A percentile compares a stretch with the other conserved stretches of the same genome.
Evolutionary conservation across 257 asterid genomes (phyloP).

Genomic region (Solanum clarkiae): DNA sequence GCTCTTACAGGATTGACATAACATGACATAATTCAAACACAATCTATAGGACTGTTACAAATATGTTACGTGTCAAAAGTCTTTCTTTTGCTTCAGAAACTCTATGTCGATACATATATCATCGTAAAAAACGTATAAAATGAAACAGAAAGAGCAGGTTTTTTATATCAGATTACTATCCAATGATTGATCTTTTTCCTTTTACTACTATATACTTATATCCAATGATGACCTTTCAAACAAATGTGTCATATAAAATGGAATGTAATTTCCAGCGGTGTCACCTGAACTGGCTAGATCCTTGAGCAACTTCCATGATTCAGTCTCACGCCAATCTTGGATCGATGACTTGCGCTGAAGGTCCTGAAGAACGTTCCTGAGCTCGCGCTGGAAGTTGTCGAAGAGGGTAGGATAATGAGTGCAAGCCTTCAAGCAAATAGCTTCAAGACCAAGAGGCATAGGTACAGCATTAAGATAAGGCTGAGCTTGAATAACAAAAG

Average conservation of each 20-base stretch:
- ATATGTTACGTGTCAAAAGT: neutral
- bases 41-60: neutral
- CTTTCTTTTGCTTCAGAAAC: neutral
- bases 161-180: neutral
- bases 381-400: slow-evolving; percentile 95
- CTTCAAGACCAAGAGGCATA: slow-evolving; percentile 84
- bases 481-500: slow-evolving; percentile 86
- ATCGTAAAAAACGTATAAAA: neutral
- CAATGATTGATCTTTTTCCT: neutral
- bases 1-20: neutral
- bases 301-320: slow-evolving; percentile 86
- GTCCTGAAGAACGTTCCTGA: slow-evolving; percentile 66
- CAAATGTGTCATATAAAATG: neutral
- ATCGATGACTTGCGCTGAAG: slow-evolving; percentile 40
- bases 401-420: slow-evolving; percentile 93
- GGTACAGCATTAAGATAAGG: slow-evolving; percentile 82
- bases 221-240: neutral
- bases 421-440: slow-evolving; percentile 73
- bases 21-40: neutral
- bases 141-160: neutral
- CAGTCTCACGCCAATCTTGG: slow-evolving; percentile 62
- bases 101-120: neutral
- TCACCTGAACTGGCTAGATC: slow-evolving; percentile 77
- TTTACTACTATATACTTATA: neutral
- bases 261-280: neutral